Evolutionary conservation across 805 yeast species (phyloP).

Genomic region (Zygosaccharomyces siamensis): DNA sequence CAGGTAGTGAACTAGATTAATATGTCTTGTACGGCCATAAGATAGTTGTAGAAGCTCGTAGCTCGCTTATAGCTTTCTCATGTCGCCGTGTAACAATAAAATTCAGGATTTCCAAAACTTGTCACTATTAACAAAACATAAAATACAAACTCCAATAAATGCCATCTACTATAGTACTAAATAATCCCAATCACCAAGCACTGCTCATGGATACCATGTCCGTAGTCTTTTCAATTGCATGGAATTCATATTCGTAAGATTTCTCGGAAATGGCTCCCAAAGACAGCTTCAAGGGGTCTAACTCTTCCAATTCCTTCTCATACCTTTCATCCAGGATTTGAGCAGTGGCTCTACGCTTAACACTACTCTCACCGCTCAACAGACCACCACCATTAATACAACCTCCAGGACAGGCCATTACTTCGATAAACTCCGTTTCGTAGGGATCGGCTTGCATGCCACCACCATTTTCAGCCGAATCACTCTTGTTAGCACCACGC

Average conservation of each 20-base stretch:
- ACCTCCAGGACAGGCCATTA: conserved; percentile 98
- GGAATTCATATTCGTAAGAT: conserved; percentile 18
- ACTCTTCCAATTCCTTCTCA: conserved; percentile 6
- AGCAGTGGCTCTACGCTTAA: conserved; percentile 15
- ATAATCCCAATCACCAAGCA: conserved; percentile 16
- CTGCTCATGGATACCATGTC: conserved; percentile 25
- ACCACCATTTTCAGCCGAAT: conserved; percentile 4
- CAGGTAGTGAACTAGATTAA: too few species aligned
- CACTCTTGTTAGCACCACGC: conserved; percentile 16
- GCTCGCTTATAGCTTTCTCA: too few species aligned
- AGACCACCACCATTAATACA: conserved; percentile 98
- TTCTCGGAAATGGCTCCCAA: background rate
- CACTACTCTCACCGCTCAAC: conserved; percentile 43
- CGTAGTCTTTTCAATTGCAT: conserved; percentile 16
- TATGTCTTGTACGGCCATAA: too few species aligned
- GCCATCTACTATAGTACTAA: background rate
- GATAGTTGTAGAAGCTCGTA: too few species aligned
- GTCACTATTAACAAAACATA: background rate
- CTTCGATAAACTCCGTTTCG: conserved; percentile 76
- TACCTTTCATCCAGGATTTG: conserved; percentile 17
- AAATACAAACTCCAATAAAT: background rate
- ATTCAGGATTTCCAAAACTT: background rate
- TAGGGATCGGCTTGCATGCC: conserved; percentile 51
- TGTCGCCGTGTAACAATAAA: too few species aligned
- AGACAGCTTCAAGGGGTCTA: conserved; percentile 15